Conservation (phyloP, 768 basidiomycete genomes). For the Mycena belliarum region DNA sequence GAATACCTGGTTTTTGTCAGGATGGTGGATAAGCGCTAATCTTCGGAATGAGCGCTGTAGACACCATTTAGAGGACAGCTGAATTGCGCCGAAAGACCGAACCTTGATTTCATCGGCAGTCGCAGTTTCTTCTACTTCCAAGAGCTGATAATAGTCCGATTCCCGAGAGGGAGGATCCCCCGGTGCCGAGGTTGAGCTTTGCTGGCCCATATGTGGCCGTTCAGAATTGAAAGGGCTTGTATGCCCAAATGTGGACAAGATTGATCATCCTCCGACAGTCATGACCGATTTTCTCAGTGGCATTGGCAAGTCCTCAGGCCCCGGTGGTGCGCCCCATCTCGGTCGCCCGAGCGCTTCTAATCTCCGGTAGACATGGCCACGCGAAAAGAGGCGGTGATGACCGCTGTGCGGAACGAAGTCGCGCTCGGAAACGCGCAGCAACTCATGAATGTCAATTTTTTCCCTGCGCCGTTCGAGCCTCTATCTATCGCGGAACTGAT, state of each 20-base stretch:
- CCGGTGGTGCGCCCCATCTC: conserved; percentile 29
- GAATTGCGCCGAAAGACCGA: not conserved
- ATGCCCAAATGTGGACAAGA: not conserved
- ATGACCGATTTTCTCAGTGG: conserved; percentile 64
- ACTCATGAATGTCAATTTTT: conserved; percentile 65
- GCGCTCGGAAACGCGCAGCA: conserved; percentile 77
- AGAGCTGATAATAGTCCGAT: conserved; percentile 77
- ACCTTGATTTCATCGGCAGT: conserved; percentile 90
- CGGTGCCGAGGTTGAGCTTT: conserved; percentile 18
- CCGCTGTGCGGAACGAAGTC: conserved; percentile 66
- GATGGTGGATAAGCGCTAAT: conserved; percentile 83
- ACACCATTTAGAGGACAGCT: not conserved
- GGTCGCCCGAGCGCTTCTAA: not conserved
- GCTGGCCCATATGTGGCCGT: conserved; percentile 14
- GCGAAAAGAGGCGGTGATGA: conserved; percentile 60
- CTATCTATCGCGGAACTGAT: not conserved
- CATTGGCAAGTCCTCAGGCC: conserved; percentile 30
- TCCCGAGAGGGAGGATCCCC: conserved; percentile 1
- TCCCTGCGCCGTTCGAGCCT: not conserved
- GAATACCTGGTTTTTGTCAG: conserved; percentile 72
- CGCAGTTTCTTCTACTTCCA: conserved; percentile 81
- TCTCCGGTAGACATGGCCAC: conserved; percentile 41
- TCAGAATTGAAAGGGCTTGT: not conserved
- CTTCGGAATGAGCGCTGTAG: conserved; percentile 77
- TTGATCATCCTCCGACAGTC: conserved; percentile 1